Conservation (phyloP, 495 filamentous ascomycete species). For the Neurospora sp. region DNA sequence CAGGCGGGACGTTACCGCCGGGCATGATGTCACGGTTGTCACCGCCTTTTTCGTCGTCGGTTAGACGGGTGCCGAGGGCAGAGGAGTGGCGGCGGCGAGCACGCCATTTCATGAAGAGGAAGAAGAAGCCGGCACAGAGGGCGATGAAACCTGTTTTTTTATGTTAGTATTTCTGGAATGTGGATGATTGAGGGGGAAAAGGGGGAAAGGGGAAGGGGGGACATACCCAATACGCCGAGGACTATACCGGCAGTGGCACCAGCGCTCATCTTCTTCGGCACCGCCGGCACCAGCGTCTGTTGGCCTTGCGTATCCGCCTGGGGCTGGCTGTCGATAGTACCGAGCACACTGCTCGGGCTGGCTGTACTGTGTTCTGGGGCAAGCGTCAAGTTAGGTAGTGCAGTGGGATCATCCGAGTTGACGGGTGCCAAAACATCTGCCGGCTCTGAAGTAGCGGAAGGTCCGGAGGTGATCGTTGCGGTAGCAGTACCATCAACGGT, state of each 20-base stretch:
- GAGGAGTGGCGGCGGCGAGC: background rate
- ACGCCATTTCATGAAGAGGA: background rate
- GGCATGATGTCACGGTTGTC: background rate
- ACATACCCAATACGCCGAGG: background rate
- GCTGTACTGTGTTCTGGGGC: background rate
- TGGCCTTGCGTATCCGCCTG: background rate
- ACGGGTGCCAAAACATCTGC: background rate
- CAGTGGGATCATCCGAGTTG: background rate
- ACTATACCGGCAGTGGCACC: background rate
- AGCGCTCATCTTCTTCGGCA: background rate
- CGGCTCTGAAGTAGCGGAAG: background rate
- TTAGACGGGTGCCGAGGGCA: background rate
- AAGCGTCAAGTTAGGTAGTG: background rate
- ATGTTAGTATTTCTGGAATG: background rate
- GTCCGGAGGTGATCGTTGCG: background rate
- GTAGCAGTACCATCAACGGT: background rate
- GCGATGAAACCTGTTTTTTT: background rate
- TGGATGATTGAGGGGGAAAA: background rate
- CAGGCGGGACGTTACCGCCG: background rate
- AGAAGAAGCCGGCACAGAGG: background rate
- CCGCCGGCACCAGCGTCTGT: background rate
- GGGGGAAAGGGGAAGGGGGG: background rate
- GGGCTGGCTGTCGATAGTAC: background rate
- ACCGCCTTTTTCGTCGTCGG: background rate
- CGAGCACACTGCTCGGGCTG: background rate